These are phyloP conservation scores for Nymphaea colorata DNA, from an alignment of 164 flowering plant genomes.

Conservation along the genomic window DNA sequence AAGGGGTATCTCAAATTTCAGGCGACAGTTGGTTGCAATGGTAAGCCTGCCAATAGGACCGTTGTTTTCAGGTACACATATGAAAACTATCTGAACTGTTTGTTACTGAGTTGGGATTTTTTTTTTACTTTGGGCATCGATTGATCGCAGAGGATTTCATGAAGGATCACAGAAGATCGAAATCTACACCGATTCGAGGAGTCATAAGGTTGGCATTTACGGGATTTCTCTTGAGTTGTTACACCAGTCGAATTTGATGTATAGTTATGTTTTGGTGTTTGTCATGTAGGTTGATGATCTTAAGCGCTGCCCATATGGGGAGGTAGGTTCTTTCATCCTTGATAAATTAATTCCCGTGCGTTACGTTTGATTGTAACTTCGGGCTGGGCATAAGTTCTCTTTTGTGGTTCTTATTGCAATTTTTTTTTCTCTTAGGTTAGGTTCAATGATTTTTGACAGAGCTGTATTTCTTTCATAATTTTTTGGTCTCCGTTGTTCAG, in stretches of 20 bases:
- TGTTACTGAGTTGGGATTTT: neutral
- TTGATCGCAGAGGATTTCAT: slow-evolving; percentile 53
- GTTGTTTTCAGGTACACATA: slow-evolving; percentile 67
- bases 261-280: neutral
- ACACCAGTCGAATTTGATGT: neutral
- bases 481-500: slow-evolving; percentile 18
- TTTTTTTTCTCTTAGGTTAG: neutral
- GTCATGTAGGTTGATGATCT: slow-evolving; percentile 71
- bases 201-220: slow-evolving; percentile 43
- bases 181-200: slow-evolving; percentile 65
- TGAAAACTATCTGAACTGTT: slow-evolving; percentile 2
- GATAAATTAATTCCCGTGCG: neutral
- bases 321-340: slow-evolving; percentile 37
- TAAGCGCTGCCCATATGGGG: slow-evolving; percentile 54
- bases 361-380: neutral
- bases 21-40: slow-evolving; percentile 67
- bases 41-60: slow-evolving; percentile 82
- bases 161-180: slow-evolving; percentile 55
- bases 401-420: neutral
- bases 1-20: slow-evolving; percentile 14
- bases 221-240: neutral
- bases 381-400: neutral
- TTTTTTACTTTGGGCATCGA: neutral
- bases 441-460: neutral
- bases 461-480: neutral